Conservation (phyloP, 441 rosid species). For the Gossypium davidsonii region DNA sequence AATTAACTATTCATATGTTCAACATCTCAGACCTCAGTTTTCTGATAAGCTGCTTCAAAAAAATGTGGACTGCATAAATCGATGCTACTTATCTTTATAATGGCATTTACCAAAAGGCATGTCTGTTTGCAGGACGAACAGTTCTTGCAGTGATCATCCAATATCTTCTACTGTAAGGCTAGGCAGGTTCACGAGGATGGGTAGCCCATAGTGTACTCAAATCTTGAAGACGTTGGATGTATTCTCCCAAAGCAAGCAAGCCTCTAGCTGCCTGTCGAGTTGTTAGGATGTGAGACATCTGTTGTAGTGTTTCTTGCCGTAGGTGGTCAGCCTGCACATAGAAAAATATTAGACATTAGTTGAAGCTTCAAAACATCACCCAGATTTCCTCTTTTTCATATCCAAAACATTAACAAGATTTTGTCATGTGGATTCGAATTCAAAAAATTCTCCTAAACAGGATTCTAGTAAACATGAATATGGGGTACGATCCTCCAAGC, state of each 20-base stretch:
- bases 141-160: slow-evolving; percentile 12
- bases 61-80: slow-evolving; percentile 36
- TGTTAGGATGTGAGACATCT: slow-evolving; percentile 69
- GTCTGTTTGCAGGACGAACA: slow-evolving; percentile 16
- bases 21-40: slow-evolving; percentile 20
- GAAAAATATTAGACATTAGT: neutral
- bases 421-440: neutral
- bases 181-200: slow-evolving; percentile 60
- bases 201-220: slow-evolving; percentile 72
- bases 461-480: neutral
- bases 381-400: neutral
- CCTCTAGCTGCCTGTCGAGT: slow-evolving; percentile 79
- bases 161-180: slow-evolving; percentile 13
- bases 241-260: slow-evolving; percentile 86
- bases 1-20: slow-evolving; percentile 28
- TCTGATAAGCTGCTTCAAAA: slow-evolving; percentile 32
- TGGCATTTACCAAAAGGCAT: slow-evolving; percentile 13
- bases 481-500: neutral
- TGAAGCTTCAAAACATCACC: slow-evolving; percentile 2
- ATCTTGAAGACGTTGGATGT: slow-evolving; percentile 72
- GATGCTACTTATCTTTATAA: slow-evolving; percentile 19
- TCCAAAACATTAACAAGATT: neutral
- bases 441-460: neutral
- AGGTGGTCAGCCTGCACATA: slow-evolving; percentile 75
- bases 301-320: slow-evolving; percentile 77